Evolutionary conservation across 2,329 filamentous ascomycete species (phyloP).

Genomic region (Nigrospora osmanthi): DNA sequence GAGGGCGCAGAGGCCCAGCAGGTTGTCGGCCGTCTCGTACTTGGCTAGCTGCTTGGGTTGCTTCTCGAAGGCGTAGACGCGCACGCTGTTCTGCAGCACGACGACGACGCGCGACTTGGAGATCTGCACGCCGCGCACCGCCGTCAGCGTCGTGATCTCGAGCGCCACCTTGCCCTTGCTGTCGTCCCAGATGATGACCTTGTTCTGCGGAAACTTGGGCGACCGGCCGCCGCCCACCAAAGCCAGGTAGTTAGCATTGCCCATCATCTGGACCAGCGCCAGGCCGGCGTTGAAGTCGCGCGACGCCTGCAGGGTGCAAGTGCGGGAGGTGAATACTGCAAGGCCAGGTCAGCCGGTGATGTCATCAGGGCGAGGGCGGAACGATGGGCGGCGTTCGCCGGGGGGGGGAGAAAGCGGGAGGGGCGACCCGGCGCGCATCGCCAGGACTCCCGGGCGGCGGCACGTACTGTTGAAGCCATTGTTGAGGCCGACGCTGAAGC

Average conservation of each 20-base stretch:
- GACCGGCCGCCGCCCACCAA: slow-evolving; percentile 81
- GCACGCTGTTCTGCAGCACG: slow-evolving; percentile 72
- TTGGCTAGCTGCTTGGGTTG: slow-evolving; percentile 62
- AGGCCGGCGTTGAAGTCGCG: slow-evolving; percentile 72
- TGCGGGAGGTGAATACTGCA: slow-evolving; percentile 9
- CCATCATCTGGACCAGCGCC: slow-evolving; percentile 78
- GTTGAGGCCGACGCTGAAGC: slow-evolving; percentile 81
- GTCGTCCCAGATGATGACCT: slow-evolving; percentile 93
- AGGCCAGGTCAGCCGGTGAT: slow-evolving; percentile 1
- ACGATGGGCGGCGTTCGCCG: neutral
- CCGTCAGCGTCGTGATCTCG: slow-evolving; percentile 74
- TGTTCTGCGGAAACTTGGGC: slow-evolving; percentile 82
- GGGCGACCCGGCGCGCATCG: neutral
- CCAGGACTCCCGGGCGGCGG: neutral
- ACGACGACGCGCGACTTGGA: slow-evolving; percentile 71
- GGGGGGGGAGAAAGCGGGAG: neutral
- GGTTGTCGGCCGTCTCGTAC: slow-evolving; percentile 83
- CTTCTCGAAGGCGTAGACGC: slow-evolving; percentile 72
- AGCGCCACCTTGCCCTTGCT: slow-evolving; percentile 62
- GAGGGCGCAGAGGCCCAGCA: slow-evolving; percentile 71
- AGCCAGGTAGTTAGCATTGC: slow-evolving; percentile 77
- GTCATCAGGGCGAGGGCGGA: slow-evolving; percentile 15
- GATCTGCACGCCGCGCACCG: slow-evolving; percentile 72
- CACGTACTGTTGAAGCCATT: slow-evolving; percentile 73
- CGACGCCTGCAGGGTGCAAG: neutral